Evolutionary conservation across 352 stramenopile species (phyloP).

Genomic region (Halophytophthora batemanensis): DNA sequence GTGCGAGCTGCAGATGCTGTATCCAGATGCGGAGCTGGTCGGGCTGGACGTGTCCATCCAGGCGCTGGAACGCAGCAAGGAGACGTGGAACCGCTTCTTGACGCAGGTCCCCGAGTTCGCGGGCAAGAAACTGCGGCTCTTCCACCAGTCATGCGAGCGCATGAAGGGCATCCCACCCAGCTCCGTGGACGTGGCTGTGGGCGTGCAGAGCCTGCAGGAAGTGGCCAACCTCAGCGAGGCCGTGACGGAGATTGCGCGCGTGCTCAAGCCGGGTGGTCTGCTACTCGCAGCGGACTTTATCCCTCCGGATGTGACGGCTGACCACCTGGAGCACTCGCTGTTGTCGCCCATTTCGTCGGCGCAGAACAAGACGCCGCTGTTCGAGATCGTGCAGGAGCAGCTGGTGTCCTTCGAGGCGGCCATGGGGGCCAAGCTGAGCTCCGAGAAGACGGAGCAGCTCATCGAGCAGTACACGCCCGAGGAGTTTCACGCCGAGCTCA

Average conservation of each 20-base stretch:
- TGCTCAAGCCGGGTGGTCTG: constrained; percentile 57
- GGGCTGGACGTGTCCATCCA: constrained; percentile 64
- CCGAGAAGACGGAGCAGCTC: constrained; percentile 21
- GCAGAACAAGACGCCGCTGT: constrained; percentile 23
- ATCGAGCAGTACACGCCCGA: constrained; percentile 39
- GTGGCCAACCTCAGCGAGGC: constrained; percentile 42
- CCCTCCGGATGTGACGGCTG: constrained; percentile 28
- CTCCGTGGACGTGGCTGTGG: constrained; percentile 54
- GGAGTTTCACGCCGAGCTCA: constrained; percentile 52
- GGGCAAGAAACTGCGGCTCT: constrained; percentile 42
- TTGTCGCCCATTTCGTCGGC: constrained; percentile 33
- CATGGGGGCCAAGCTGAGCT: constrained; percentile 43
- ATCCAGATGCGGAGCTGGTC: constrained; percentile 45
- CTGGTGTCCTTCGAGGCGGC: constrained; percentile 41
- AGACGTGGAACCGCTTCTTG: constrained; percentile 57
- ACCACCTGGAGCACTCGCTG: constrained; percentile 38
- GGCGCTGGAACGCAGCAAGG: constrained; percentile 59
- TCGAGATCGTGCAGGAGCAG: constrained; percentile 51
- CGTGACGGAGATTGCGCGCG: constrained; percentile 50
- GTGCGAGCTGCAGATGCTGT: constrained; percentile 56
- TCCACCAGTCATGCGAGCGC: constrained; percentile 64
- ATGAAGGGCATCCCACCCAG: constrained; percentile 46
- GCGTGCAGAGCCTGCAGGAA: constrained; percentile 68
- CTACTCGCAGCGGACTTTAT: constrained; percentile 74
- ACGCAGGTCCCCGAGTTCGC: constrained; percentile 32